Evolutionary conservation across 495 filamentous ascomycete genomes (phyloP).

Genomic region (Xylaria palmicola): DNA sequence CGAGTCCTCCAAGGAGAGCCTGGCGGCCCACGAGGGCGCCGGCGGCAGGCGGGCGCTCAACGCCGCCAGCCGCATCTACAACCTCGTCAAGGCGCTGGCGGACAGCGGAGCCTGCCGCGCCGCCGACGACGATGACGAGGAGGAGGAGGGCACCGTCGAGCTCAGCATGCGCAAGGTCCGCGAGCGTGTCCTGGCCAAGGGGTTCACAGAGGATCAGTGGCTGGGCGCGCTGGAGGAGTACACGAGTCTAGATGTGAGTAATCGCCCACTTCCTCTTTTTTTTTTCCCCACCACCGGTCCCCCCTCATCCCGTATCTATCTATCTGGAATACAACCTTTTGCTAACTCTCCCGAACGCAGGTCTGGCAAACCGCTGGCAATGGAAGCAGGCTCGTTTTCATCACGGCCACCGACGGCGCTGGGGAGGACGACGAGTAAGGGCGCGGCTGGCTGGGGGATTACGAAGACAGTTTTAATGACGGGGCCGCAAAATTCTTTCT

Average conservation of each 20-base stretch:
- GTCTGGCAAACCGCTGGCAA: conserved; percentile 93
- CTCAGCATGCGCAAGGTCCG: conserved; percentile 82
- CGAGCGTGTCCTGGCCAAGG: conserved; percentile 89
- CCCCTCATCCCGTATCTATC: background rate
- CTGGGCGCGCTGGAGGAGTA: conserved; percentile 86
- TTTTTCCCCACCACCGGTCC: background rate
- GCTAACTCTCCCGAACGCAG: conserved; percentile 46
- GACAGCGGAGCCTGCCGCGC: conserved; percentile 70
- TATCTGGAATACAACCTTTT: background rate
- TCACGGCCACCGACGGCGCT: conserved; percentile 42
- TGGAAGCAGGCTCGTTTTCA: conserved; percentile 81
- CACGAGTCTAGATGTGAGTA: conserved; percentile 78
- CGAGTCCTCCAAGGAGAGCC: conserved; percentile 85
- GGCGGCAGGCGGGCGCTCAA: conserved; percentile 66
- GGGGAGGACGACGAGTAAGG: conserved; percentile 21
- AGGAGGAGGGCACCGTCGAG: conserved; percentile 58
- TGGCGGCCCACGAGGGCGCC: conserved; percentile 61
- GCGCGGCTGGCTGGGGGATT: background rate
- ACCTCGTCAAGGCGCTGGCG: conserved; percentile 79
- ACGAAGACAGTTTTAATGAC: no score
- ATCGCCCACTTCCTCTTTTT: background rate
- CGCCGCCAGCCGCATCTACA: conserved; percentile 87
- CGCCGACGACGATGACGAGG: conserved; percentile 68
- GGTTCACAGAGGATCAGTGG: conserved; percentile 94
- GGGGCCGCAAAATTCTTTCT: no score